Evolutionary conservation across 164 flowering plant genomes (phyloP), one percentile per base, ranked within the genome.

Genomic region (Piper longum): DNA sequence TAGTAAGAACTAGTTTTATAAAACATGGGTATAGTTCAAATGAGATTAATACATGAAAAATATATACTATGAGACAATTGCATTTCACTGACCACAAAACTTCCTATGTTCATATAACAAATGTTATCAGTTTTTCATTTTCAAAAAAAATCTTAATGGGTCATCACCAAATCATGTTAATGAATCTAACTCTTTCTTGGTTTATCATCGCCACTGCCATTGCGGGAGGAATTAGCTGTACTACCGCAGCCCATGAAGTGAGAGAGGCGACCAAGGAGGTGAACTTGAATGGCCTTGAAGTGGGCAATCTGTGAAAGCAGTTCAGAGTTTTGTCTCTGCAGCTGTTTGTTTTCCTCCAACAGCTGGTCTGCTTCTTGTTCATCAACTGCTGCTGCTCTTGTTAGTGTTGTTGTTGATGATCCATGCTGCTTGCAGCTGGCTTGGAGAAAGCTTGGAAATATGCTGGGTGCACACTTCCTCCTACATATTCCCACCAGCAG

Each of bases 401-500:
- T 19, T 41, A 26, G 36, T 26, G 36, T 26, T 26, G 36, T 26
- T 26, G 36, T 26, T 26, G 36, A 26, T 4, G 52, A 5, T 48
- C 52, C 52, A 9, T 48, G 52, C 14, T 12, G 52, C 12, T 66
- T 64, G 3, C 58, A 61, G 6, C 71, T 68, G 51, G 85, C 74
- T 64, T 71, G 70, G 7, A 82, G 80, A 67, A 72, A 77, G 3
- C 77, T 61, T 0, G 85, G 87, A 65, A 78, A 81, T 26, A 67
- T 73, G 67, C 85, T 81, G 0, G 81, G 81, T 65, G 70, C 77
- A 14, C 83, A 70, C 66, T 74, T 81, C 76, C 79, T 81, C 43
- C 87, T 41, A 0, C 61, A 71, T 60, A 83, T 83, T 69, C 79
- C 85, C 56, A 44, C 71, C 2, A 81, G 74, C 72, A 78, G 54